phyloP scores from a whole-genome alignment of 1,284 basidiomycete species.

The Naganishia albida region DNA sequence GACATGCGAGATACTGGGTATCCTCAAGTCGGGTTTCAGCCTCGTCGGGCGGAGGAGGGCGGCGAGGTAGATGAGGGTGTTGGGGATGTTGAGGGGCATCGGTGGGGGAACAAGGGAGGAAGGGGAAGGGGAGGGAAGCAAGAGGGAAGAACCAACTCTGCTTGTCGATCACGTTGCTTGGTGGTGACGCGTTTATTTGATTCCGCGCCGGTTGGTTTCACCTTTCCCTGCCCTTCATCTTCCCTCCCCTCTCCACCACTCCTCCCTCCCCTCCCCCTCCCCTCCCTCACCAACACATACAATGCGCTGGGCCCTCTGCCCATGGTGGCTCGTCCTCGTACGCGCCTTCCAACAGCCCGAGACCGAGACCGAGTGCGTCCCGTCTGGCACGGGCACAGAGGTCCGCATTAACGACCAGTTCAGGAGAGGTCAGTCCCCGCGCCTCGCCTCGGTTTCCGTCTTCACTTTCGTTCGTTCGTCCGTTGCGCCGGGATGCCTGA shows the following conservation, averaged over 20 bases:
- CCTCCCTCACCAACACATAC: too few species aligned
- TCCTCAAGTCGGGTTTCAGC: constrained; percentile 68
- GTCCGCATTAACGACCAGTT: constrained; percentile 48
- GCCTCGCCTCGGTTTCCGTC: too few species aligned
- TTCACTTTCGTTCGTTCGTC: too few species aligned
- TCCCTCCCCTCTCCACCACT: neutral
- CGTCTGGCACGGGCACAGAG: constrained; percentile 41
- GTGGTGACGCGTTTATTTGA: neutral
- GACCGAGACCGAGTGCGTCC: constrained; percentile 8
- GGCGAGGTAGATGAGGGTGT: constrained; percentile 71
- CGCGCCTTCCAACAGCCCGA: neutral
- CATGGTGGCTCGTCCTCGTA: neutral
- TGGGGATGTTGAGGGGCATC: constrained; percentile 58
- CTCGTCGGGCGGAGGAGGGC: constrained; percentile 71
- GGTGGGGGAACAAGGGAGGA: neutral
- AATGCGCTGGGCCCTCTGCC: too few species aligned
- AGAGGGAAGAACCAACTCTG: neutral
- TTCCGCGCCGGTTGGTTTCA: too few species aligned
- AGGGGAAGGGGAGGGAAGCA: neutral
- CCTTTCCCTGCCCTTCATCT: neutral
- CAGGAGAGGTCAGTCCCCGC: constrained; percentile 39
- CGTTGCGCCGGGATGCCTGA: too few species aligned
- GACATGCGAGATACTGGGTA: constrained; percentile 64
- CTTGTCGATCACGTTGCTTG: neutral
- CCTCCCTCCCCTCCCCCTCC: neutral